These are phyloP conservation scores for Harrya chromipes DNA, from an alignment of 768 basidiomycete species.

Conservation along the genomic window DNA sequence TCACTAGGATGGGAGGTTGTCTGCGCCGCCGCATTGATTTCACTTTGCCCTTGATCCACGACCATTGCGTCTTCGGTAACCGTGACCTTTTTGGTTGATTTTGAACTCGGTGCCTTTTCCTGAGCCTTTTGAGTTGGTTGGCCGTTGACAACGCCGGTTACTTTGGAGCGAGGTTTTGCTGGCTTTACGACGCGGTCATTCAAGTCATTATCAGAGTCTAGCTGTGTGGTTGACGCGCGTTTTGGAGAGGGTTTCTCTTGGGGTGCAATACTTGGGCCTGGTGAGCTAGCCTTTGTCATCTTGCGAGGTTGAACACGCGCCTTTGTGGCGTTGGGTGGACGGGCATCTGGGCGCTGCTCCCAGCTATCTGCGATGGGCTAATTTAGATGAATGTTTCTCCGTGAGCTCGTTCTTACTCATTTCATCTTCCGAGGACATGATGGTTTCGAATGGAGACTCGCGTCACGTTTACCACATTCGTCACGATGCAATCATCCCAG, in stretches of 20 bases:
- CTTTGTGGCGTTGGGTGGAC: slow-evolving; percentile 9
- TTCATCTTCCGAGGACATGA: slow-evolving; percentile 34
- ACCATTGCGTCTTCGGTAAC: slow-evolving; percentile 14
- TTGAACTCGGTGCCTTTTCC: slow-evolving; percentile 10
- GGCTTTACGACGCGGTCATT: slow-evolving; percentile 2
- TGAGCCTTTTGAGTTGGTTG: slow-evolving; percentile 8
- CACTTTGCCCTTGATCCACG: slow-evolving; percentile 5
- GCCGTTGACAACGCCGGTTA: background rate
- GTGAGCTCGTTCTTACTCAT: slow-evolving; percentile 24
- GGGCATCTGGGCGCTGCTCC: slow-evolving; percentile 12
- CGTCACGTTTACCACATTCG: too few species aligned
- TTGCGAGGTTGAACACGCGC: slow-evolving; percentile 18
- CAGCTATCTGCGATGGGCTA: slow-evolving; percentile 22
- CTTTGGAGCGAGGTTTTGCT: slow-evolving; percentile 18
- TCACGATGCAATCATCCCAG: too few species aligned
- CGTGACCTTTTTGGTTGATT: slow-evolving; percentile 6
- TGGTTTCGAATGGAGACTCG: background rate
- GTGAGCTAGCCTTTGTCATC: slow-evolving; percentile 15
- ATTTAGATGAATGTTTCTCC: slow-evolving; percentile 25
- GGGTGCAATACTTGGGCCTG: slow-evolving; percentile 10
- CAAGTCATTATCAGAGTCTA: background rate
- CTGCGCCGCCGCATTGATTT: background rate
- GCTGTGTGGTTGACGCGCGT: background rate
- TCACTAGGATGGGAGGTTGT: slow-evolving; percentile 1
- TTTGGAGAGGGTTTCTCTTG: slow-evolving; percentile 20